A percentile compares a stretch with the other conserved stretches of the same genome.
Evolutionary conservation across 164 flowering plant species (phyloP).

Genomic region (Dillenia turbinata): DNA sequence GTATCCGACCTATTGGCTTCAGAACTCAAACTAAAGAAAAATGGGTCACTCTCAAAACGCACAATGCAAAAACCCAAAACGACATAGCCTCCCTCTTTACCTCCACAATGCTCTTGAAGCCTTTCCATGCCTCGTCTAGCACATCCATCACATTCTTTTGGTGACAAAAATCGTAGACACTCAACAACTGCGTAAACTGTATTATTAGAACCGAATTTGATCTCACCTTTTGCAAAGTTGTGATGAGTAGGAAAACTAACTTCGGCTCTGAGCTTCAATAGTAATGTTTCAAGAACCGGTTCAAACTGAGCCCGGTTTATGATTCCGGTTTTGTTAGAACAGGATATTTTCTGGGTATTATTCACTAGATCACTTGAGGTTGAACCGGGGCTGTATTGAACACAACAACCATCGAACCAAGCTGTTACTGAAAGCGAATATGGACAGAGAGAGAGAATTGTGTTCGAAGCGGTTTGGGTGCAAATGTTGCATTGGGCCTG

Average conservation of each 20-base stretch:
- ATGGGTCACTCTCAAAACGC: slow-evolving; percentile 8
- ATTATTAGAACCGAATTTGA: slow-evolving; percentile 4
- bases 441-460: slow-evolving; percentile 1
- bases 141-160: slow-evolving; percentile 10
- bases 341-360: not conserved
- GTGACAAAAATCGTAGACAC: slow-evolving; percentile 6
- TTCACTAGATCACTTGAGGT: not conserved
- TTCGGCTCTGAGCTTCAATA: slow-evolving; percentile 9
- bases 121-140: slow-evolving; percentile 1
- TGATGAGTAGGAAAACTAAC: not conserved
- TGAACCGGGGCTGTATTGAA: slow-evolving; percentile 6
- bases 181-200: slow-evolving; percentile 13
- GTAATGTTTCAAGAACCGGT: slow-evolving; percentile 4
- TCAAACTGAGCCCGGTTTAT: slow-evolving; percentile 4
- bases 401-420: slow-evolving; percentile 22
- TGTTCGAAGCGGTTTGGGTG: not conserved
- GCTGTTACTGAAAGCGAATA: slow-evolving; percentile 7
- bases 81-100: slow-evolving; percentile 9
- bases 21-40: not conserved
- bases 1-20: slow-evolving; percentile 12
- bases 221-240: slow-evolving; percentile 4
- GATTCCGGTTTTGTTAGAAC: slow-evolving; percentile 1
- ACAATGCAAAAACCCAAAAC: slow-evolving; percentile 10
- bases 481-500: slow-evolving; percentile 7
- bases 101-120: slow-evolving; percentile 12